phyloP scores from a whole-genome alignment of 129 eudicot species.

The Lonicera japonica region DNA sequence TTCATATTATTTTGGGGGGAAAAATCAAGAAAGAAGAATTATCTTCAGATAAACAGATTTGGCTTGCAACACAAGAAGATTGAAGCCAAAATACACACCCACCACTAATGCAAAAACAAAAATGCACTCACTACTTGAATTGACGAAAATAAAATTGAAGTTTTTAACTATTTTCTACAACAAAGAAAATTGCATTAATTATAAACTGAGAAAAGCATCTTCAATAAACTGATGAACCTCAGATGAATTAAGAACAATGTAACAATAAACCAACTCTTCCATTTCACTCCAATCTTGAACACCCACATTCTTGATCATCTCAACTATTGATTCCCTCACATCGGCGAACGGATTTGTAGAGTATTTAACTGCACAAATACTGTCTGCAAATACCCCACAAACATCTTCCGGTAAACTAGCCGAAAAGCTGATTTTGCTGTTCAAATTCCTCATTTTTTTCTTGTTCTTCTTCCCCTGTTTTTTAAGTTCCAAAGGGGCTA shows the following conservation, averaged over 20 bases:
- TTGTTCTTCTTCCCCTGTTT: slow-evolving; percentile 12
- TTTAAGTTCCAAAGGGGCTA: slow-evolving; percentile 9
- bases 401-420: slow-evolving; percentile 72
- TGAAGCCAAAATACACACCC: no score
- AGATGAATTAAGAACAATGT: slow-evolving; percentile 56
- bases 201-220: slow-evolving; percentile 65
- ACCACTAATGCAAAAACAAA: no score
- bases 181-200: neutral
- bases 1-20: no score
- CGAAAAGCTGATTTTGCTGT: slow-evolving; percentile 51
- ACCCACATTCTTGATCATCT: slow-evolving; percentile 42
- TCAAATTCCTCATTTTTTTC: slow-evolving; percentile 21
- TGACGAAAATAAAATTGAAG: neutral
- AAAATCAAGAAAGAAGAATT: no score
- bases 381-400: slow-evolving; percentile 42
- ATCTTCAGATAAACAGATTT: no score
- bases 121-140: no score
- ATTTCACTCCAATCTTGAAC: slow-evolving; percentile 54
- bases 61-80: no score
- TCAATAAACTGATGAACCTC: slow-evolving; percentile 43
- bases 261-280: slow-evolving; percentile 79
- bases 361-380: slow-evolving; percentile 55
- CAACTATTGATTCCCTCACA: slow-evolving; percentile 45
- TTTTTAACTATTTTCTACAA: neutral
- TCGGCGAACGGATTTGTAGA: slow-evolving; percentile 46